Conservation (phyloP, 176 grass and related monocot species). For the Guadua angustifolia region DNA sequence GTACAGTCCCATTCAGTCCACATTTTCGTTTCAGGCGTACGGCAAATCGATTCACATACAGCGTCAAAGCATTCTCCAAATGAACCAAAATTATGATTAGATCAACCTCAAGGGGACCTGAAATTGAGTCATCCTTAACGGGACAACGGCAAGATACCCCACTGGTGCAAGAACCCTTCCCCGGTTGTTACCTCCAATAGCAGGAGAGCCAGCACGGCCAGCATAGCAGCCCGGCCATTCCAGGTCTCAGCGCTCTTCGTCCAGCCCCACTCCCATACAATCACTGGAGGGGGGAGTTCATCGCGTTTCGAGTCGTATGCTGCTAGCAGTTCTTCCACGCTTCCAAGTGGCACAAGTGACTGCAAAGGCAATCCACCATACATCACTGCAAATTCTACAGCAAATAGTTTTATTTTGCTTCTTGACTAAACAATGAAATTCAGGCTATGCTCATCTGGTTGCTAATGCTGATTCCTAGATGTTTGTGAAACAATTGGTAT, state of each 20-base stretch:
- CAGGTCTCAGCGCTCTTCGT: slow-evolving; percentile 95
- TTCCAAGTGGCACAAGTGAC: slow-evolving; percentile 93
- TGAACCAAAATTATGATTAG: slow-evolving; percentile 41
- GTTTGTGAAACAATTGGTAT: background rate
- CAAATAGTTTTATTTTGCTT: slow-evolving; percentile 2
- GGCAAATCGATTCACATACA: slow-evolving; percentile 41
- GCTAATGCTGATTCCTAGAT: background rate
- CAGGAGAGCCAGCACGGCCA: slow-evolving; percentile 79
- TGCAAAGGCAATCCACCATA: slow-evolving; percentile 49
- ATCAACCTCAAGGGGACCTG: slow-evolving; percentile 13
- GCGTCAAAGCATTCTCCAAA: slow-evolving; percentile 8
- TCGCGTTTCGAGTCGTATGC: slow-evolving; percentile 84
- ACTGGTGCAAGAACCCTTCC: slow-evolving; percentile 94
- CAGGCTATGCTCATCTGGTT: background rate
- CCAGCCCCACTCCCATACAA: slow-evolving; percentile 98
- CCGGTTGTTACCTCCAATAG: slow-evolving; percentile 92
- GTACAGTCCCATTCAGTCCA: slow-evolving; percentile 1
- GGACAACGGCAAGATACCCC: slow-evolving; percentile 73
- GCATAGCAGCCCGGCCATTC: slow-evolving; percentile 94
- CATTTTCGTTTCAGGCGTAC: slow-evolving; percentile 4
- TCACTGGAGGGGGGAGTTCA: slow-evolving; percentile 81
- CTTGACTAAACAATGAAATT: background rate
- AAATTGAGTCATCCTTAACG: background rate
- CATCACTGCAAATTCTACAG: slow-evolving; percentile 33
- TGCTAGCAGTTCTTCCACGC: slow-evolving; percentile 92